Evolutionary conservation across 1,284 basidiomycete genomes (phyloP).

Genomic region (Trametes sp.): DNA sequence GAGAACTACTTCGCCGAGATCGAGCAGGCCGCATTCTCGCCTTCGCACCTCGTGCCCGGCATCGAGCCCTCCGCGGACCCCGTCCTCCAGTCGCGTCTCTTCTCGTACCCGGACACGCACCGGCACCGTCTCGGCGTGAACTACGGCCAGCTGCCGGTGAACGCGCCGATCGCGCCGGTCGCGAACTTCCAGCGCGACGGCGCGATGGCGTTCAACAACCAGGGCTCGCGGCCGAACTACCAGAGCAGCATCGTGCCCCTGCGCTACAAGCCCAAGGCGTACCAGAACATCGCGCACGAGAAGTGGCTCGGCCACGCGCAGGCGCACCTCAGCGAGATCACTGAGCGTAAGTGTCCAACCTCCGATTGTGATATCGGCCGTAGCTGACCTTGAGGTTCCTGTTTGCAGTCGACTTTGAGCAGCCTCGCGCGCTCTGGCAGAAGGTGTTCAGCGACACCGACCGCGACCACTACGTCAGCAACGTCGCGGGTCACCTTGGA

Average conservation of each 20-base stretch:
- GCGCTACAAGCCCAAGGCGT: slow-evolving; percentile 48
- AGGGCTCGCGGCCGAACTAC: slow-evolving; percentile 89
- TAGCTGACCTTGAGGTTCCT: neutral
- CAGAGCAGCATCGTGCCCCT: slow-evolving; percentile 77
- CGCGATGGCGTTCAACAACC: slow-evolving; percentile 73
- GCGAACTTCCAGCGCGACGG: slow-evolving; percentile 92
- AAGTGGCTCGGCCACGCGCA: slow-evolving; percentile 77
- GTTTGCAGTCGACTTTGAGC: slow-evolving; percentile 84
- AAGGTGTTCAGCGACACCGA: slow-evolving; percentile 80
- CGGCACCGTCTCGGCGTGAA: slow-evolving; percentile 87
- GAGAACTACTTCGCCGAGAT: slow-evolving; percentile 90
- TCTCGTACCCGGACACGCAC: slow-evolving; percentile 96
- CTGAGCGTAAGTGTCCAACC: slow-evolving; percentile 66
- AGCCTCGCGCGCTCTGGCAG: slow-evolving; percentile 82
- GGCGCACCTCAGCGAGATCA: slow-evolving; percentile 79
- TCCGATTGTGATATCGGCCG: neutral
- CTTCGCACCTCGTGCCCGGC: slow-evolving; percentile 87
- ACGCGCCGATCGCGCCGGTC: slow-evolving; percentile 75
- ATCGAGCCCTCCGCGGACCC: slow-evolving; percentile 91
- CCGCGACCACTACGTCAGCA: slow-evolving; percentile 76
- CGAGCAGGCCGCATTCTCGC: slow-evolving; percentile 88
- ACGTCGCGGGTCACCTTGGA: slow-evolving; percentile 79
- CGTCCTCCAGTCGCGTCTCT: slow-evolving; percentile 90
- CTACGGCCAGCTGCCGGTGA: slow-evolving; percentile 91
- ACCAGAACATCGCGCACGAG: slow-evolving; percentile 68